A percentile compares a stretch with the other conserved stretches of the same genome.
Evolutionary conservation across 73 alveolate species (phyloP).

Genomic region (Urostyla sp.): DNA sequence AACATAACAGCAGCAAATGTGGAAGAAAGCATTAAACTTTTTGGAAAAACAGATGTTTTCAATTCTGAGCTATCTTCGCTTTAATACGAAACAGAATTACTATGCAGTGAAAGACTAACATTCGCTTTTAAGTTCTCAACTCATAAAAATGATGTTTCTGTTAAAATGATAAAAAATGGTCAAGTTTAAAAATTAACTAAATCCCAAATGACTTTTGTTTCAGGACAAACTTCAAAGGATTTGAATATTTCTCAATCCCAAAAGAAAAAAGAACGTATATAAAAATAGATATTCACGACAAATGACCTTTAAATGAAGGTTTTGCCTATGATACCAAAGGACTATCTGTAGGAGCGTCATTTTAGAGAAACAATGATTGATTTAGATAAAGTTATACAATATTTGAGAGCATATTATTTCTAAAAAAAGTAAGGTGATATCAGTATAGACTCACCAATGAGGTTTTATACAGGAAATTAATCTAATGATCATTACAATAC

Average conservation of each 20-base stretch:
- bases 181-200: conserved; percentile 10
- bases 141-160: conserved; percentile 43
- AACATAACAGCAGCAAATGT: neutral
- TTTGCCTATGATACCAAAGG: conserved; percentile 33
- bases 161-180: conserved; percentile 47
- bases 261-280: neutral
- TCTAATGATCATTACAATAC: too few species aligned
- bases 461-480: too few species aligned
- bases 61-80: conserved; percentile 57
- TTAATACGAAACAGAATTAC: conserved; percentile 65
- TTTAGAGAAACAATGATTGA: conserved; percentile 10
- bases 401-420: conserved; percentile 30
- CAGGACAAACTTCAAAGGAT: conserved; percentile 16
- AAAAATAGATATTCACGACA: neutral
- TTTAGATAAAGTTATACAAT: conserved; percentile 25
- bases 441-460: too few species aligned
- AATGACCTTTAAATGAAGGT: conserved; percentile 12
- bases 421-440: too few species aligned
- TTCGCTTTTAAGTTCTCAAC: conserved; percentile 58
- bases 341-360: conserved; percentile 2
- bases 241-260: too few species aligned
- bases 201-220: conserved; percentile 5
- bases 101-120: conserved; percentile 52
- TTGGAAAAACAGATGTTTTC: conserved; percentile 58
- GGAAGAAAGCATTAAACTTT: conserved; percentile 17